Conservation (phyloP, 306 rosid species). For the Trifolium dubium region DNA sequence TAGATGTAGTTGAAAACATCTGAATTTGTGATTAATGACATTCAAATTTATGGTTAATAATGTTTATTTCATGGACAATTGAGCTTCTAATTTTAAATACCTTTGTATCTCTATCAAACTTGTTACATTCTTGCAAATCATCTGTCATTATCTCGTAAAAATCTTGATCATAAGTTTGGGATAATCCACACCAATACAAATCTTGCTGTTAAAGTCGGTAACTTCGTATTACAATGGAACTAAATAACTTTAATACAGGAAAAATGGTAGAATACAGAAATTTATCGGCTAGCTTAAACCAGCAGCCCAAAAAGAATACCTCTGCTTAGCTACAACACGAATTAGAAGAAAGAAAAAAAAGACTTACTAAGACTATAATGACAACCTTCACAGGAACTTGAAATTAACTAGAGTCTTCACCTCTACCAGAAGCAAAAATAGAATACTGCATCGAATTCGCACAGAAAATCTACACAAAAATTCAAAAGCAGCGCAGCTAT, state of each 20-base stretch:
- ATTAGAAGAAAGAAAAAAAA: slow-evolving; percentile 11
- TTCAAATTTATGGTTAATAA: no score
- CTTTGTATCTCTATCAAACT: background rate
- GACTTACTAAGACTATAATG: slow-evolving; percentile 62
- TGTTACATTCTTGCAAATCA: background rate
- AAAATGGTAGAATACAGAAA: slow-evolving; percentile 54
- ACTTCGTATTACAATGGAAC: slow-evolving; percentile 50
- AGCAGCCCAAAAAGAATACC: slow-evolving; percentile 71
- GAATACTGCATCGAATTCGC: slow-evolving; percentile 53
- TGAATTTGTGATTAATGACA: background rate
- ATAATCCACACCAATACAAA: slow-evolving; percentile 28
- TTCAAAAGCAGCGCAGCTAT: slow-evolving; percentile 47
- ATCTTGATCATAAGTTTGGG: background rate
- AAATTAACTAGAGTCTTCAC: slow-evolving; percentile 54
- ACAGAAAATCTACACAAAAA: slow-evolving; percentile 39
- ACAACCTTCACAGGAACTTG: slow-evolving; percentile 46
- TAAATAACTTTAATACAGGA: slow-evolving; percentile 47
- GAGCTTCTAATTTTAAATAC: no score
- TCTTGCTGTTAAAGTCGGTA: slow-evolving; percentile 40
- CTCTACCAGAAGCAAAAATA: slow-evolving; percentile 48
- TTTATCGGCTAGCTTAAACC: slow-evolving; percentile 54
- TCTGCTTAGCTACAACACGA: slow-evolving; percentile 56
- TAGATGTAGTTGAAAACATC: background rate
- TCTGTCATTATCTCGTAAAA: background rate
- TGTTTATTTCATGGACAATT: no score